phyloP scores from a whole-genome alignment of 2,329 filamentous ascomycete genomes.

The Penicillium sp. region DNA sequence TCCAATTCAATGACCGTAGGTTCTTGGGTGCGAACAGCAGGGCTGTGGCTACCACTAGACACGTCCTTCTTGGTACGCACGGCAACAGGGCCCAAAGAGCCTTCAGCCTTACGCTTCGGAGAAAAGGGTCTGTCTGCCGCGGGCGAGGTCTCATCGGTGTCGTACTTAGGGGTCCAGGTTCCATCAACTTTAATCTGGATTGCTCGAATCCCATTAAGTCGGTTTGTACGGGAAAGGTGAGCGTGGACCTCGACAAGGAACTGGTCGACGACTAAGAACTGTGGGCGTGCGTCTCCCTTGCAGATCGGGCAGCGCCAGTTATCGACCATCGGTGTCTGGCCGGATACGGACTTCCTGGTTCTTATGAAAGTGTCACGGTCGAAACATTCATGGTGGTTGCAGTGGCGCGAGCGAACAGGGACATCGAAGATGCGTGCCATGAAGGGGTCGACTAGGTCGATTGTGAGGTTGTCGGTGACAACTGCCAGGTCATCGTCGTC shows the following conservation, averaged over 20 bases:
- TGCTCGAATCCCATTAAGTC: conserved; percentile 53
- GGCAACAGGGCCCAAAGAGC: conserved; percentile 5
- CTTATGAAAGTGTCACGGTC: conserved; percentile 78
- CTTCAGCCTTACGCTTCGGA: conserved; percentile 15
- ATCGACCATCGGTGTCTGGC: conserved; percentile 43
- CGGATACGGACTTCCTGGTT: conserved; percentile 54
- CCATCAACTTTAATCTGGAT: conserved; percentile 65
- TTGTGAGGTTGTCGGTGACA: conserved; percentile 55
- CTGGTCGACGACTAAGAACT: conserved; percentile 66
- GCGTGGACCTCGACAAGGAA: conserved; percentile 65
- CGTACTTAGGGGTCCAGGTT: conserved; percentile 57
- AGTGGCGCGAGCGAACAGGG: conserved; percentile 68
- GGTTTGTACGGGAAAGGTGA: conserved; percentile 50
- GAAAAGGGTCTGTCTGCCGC: neutral
- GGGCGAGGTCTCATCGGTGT: conserved; percentile 22
- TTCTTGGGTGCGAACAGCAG: neutral
- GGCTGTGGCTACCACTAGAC: neutral
- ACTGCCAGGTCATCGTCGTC: conserved; percentile 62
- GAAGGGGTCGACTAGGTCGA: conserved; percentile 68
- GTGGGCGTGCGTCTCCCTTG: conserved; percentile 70
- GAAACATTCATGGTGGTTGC: conserved; percentile 82
- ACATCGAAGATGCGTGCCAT: conserved; percentile 61
- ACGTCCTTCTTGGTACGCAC: conserved; percentile 15
- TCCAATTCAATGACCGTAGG: conserved; percentile 22
- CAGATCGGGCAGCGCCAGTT: conserved; percentile 89